These are phyloP conservation scores for Punica granatum DNA, from an alignment of 345 rosid genomes.

Conservation along the genomic window DNA sequence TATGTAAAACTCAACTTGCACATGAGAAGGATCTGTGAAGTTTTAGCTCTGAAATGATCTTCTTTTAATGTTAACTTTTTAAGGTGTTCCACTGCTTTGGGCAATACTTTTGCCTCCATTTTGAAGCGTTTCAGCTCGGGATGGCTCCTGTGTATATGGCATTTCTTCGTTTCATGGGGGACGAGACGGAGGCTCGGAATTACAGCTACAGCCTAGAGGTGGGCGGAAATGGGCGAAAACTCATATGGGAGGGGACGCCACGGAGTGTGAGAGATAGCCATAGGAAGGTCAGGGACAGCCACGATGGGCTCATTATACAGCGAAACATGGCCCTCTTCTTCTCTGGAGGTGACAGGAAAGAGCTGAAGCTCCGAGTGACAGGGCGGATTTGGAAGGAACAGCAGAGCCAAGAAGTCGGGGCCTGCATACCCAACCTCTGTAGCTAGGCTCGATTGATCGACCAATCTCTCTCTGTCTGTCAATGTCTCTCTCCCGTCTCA, in stretches of 20 bases:
- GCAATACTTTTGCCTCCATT: conserved; percentile 93
- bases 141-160: conserved; percentile 99
- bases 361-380: conserved; percentile 80
- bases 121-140: conserved; percentile 94
- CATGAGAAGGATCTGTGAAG: background rate
- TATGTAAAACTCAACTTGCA: background rate
- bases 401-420: conserved; percentile 75
- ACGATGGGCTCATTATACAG: conserved; percentile 79
- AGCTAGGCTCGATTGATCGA: conserved; percentile 22
- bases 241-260: conserved; percentile 88
- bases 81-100: conserved; percentile 93
- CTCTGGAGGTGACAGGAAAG: conserved; percentile 95
- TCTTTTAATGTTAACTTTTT: conserved; percentile 12
- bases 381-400: conserved; percentile 97
- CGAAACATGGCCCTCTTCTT: conserved; percentile 93
- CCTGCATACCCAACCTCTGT: conserved; percentile 85
- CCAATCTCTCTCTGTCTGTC: conserved; percentile 1
- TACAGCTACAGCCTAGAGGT: conserved; percentile 94
- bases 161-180: conserved; percentile 91
- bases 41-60: background rate
- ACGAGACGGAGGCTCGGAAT: conserved; percentile 74
- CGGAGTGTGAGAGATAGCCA: conserved; percentile 89
- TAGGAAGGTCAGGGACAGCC: conserved; percentile 88
- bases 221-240: conserved; percentile 88
- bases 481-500: background rate